A percentile compares a stretch with the other conserved stretches of the same genome.
Evolutionary conservation across 768 basidiomycete species (phyloP).

Genomic region (Clitopilus hobsonii): DNA sequence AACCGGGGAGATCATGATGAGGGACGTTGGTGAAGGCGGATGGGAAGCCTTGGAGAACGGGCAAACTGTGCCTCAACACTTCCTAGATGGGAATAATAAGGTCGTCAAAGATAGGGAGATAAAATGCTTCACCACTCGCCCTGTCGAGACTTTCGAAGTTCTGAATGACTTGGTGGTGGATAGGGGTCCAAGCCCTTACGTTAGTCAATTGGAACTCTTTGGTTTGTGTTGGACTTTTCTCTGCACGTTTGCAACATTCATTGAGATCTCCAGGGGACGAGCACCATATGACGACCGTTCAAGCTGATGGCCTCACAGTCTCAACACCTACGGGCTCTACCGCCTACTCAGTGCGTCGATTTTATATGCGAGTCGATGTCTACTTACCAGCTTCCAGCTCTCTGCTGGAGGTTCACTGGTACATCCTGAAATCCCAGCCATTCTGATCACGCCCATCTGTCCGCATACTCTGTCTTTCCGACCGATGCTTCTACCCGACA

Average conservation of each 20-base stretch:
- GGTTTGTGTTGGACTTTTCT: conserved; percentile 48
- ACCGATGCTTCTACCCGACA: conserved; percentile 97
- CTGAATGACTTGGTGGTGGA: conserved; percentile 98
- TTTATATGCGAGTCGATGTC: conserved; percentile 6
- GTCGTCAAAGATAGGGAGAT: conserved; percentile 86
- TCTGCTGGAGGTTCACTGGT: conserved; percentile 98
- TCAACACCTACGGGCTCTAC: conserved; percentile 98
- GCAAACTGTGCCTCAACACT: conserved; percentile 40
- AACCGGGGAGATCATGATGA: conserved; percentile 97
- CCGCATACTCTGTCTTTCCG: conserved; percentile 98
- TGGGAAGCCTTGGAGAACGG: conserved; percentile 97
- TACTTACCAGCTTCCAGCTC: conserved; percentile 36
- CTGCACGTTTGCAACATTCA: not conserved
- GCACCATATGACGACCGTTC: conserved; percentile 98
- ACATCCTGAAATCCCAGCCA: conserved; percentile 95
- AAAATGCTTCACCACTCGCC: conserved; percentile 94
- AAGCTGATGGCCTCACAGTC: conserved; percentile 93
- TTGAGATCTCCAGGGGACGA: conserved; percentile 70
- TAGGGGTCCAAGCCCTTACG: conserved; percentile 96
- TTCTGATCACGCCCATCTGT: conserved; percentile 96
- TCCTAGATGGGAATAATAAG: conserved; percentile 38
- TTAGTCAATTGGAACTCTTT: conserved; percentile 92
- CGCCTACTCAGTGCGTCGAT: conserved; percentile 80
- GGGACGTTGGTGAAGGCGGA: conserved; percentile 81
- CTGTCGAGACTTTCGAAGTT: conserved; percentile 94